Conservation (phyloP, 495 filamentous ascomycete species). For the Penicillium samsonianum region DNA sequence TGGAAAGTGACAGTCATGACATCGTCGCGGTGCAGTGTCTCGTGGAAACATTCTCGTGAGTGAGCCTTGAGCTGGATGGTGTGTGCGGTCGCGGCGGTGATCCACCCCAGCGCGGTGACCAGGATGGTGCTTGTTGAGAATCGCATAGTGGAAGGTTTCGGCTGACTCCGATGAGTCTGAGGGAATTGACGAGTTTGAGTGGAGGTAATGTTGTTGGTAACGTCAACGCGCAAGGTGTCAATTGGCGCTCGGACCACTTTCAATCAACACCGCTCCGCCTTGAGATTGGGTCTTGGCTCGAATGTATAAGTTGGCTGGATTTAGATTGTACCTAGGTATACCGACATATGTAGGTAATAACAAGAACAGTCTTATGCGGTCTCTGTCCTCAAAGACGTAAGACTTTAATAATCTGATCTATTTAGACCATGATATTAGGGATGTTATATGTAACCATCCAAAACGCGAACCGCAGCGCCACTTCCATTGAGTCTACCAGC, state of each 20-base stretch:
- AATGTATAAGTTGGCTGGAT: neutral
- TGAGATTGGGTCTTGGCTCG: neutral
- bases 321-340: no score
- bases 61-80: slow-evolving; percentile 93
- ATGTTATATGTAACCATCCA: no score
- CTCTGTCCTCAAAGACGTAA: no score
- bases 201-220: slow-evolving; percentile 17
- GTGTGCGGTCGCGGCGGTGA: slow-evolving; percentile 71
- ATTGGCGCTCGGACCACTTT: slow-evolving; percentile 46
- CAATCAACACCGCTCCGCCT: slow-evolving; percentile 24
- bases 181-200: slow-evolving; percentile 15
- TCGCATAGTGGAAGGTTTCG: slow-evolving; percentile 45
- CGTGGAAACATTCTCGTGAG: slow-evolving; percentile 95
- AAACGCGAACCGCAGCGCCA: no score
- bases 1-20: slow-evolving; percentile 99
- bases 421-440: no score
- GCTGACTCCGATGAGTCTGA: slow-evolving; percentile 7
- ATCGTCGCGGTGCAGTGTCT: slow-evolving; percentile 87
- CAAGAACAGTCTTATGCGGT: no score
- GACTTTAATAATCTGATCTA: no score
- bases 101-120: slow-evolving; percentile 64
- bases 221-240: slow-evolving; percentile 45
- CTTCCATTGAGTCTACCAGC: no score
- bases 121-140: slow-evolving; percentile 56
- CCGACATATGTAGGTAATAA: no score